Conservation (phyloP, 164 flowering plant species). For the Platanus orientalis region DNA sequence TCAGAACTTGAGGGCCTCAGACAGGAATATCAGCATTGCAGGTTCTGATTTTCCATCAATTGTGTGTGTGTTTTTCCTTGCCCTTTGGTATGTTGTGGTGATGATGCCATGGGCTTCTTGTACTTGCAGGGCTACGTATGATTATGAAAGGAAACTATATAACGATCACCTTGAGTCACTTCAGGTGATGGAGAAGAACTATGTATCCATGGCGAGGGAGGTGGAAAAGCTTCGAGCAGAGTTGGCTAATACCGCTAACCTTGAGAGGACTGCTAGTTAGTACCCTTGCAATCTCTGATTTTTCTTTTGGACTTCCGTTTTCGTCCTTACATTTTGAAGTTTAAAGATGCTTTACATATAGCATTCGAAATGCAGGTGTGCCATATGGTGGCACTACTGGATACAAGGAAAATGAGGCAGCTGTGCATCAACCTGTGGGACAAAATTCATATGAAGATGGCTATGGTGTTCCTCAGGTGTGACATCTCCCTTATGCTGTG, state of each 20-base stretch:
- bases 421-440: constrained; percentile 38
- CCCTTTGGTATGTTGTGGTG: neutral
- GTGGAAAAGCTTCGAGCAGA: constrained; percentile 91
- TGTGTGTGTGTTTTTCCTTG: neutral
- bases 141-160: constrained; percentile 79
- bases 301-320: constrained; percentile 5
- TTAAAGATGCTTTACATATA: constrained; percentile 1
- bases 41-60: constrained; percentile 31
- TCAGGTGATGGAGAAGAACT: constrained; percentile 93
- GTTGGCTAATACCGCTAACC: constrained; percentile 49
- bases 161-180: constrained; percentile 84
- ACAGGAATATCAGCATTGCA: constrained; percentile 88
- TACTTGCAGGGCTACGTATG: constrained; percentile 71
- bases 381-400: constrained; percentile 51
- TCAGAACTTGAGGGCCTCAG: constrained; percentile 79
- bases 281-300: neutral
- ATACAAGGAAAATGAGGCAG: constrained; percentile 48
- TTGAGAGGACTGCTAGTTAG: constrained; percentile 60
- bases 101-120: constrained; percentile 2
- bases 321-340: neutral
- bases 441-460: constrained; percentile 60
- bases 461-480: constrained; percentile 62
- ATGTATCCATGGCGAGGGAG: constrained; percentile 76
- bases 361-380: constrained; percentile 33
- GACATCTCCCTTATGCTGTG: constrained; percentile 11